phyloP scores from a whole-genome alignment of 2,329 filamentous ascomycete genomes.

The Clonostachys byssicola region DNA sequence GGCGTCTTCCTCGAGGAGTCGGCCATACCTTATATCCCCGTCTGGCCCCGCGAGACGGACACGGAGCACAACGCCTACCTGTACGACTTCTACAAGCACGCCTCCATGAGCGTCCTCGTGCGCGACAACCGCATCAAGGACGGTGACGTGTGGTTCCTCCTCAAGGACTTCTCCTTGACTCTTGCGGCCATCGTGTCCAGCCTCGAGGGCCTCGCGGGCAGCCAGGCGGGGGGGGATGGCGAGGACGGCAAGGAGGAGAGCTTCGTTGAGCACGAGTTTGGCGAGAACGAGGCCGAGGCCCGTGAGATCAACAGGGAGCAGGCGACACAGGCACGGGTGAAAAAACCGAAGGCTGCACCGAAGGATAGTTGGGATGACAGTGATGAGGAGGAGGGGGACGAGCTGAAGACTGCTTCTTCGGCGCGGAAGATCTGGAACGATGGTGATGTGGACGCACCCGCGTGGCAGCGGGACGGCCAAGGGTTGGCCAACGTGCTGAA shows the following conservation, averaged over 20 bases:
- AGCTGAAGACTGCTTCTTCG: not conserved
- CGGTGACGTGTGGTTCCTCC: slow-evolving; percentile 67
- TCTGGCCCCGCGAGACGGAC: slow-evolving; percentile 51
- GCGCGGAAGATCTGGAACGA: not conserved
- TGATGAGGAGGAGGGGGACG: slow-evolving; percentile 18
- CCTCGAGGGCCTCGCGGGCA: slow-evolving; percentile 49
- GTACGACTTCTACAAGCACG: slow-evolving; percentile 75
- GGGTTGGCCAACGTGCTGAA: slow-evolving; percentile 23
- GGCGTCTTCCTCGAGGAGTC: slow-evolving; percentile 73
- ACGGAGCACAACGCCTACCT: slow-evolving; percentile 60
- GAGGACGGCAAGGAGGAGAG: slow-evolving; percentile 17
- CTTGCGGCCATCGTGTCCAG: slow-evolving; percentile 70
- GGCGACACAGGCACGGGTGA: not conserved
- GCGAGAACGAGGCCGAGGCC: slow-evolving; percentile 36
- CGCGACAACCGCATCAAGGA: slow-evolving; percentile 61
- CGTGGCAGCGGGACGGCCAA: not conserved
- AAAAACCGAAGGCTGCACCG: slow-evolving; percentile 2
- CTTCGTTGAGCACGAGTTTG: slow-evolving; percentile 35
- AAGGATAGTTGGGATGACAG: slow-evolving; percentile 44
- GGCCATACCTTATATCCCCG: slow-evolving; percentile 63
- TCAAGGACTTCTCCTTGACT: slow-evolving; percentile 56
- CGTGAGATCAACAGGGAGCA: slow-evolving; percentile 9
- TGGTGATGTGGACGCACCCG: not conserved
- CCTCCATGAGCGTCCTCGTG: slow-evolving; percentile 55
- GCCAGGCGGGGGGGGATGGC: slow-evolving; percentile 26